These are phyloP conservation scores for Phytophthora tentaculata DNA, from an alignment of 352 stramenopile species.

Conservation along the genomic window DNA sequence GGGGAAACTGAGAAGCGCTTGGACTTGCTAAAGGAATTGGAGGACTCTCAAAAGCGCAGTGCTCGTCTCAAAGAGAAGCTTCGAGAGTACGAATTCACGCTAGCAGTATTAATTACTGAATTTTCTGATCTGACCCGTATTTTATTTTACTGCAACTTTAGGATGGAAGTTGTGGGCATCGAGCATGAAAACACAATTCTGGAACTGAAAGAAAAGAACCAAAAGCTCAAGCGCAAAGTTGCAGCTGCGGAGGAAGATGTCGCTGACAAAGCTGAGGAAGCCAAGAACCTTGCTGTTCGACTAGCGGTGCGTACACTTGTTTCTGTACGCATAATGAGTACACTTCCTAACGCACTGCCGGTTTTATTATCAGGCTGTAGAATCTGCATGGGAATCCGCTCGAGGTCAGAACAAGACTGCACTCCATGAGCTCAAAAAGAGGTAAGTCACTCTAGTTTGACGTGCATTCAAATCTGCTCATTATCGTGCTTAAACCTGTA, in stretches of 20 bases:
- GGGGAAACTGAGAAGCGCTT: conserved; percentile 77
- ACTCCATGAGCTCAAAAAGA: conserved; percentile 84
- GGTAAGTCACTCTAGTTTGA: conserved; percentile 30
- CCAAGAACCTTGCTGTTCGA: conserved; percentile 67
- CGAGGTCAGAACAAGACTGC: conserved; percentile 82
- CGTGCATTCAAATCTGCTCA: not conserved
- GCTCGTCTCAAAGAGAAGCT: conserved; percentile 75
- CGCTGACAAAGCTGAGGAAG: conserved; percentile 68
- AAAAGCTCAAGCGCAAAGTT: conserved; percentile 76
- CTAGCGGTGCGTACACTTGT: conserved; percentile 52
- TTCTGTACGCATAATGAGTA: not conserved
- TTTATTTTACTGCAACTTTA: conserved; percentile 12
- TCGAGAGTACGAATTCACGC: conserved; percentile 60
- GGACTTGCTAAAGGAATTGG: conserved; percentile 69
- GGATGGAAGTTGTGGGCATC: conserved; percentile 73
- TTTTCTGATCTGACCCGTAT: not conserved
- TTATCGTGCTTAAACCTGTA: conserved; percentile 15
- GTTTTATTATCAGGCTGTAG: conserved; percentile 54
- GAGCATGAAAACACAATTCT: conserved; percentile 78
- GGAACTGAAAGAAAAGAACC: conserved; percentile 77
- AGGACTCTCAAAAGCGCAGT: conserved; percentile 74
- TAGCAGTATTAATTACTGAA: too few relatives aligned
- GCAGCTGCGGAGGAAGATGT: conserved; percentile 51
- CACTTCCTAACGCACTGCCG: not conserved
- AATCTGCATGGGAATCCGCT: conserved; percentile 79